Percentiles rank a stretch among this genome's conserved stretches.
Evolutionary conservation across 306 rosid genomes (phyloP).

Genomic region (Quercus dentata): DNA sequence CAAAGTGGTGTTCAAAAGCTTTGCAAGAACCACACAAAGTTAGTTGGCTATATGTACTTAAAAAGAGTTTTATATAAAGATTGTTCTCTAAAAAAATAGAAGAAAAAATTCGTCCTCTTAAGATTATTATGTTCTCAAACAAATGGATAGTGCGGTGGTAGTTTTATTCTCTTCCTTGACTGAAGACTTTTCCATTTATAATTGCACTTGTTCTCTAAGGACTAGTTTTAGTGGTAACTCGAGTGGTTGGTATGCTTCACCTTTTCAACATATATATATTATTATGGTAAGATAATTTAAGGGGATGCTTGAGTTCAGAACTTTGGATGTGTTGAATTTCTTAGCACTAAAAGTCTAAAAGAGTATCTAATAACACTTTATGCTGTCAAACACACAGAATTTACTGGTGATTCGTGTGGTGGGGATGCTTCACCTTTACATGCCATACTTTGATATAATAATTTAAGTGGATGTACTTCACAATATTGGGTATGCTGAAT

Average conservation of each 20-base stretch:
- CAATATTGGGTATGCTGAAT: too few relatives aligned
- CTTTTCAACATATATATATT: background rate
- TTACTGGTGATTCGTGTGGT: too few relatives aligned
- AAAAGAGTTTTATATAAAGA: too few relatives aligned
- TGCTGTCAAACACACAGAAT: too few relatives aligned
- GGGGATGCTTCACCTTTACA: too few relatives aligned
- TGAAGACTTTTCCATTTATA: background rate
- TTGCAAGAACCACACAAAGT: background rate
- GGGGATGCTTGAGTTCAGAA: background rate
- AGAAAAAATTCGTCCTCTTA: too few relatives aligned
- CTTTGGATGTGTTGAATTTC: background rate
- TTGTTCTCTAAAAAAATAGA: too few relatives aligned
- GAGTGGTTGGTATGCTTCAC: background rate
- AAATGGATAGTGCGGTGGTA: background rate
- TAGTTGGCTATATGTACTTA: background rate
- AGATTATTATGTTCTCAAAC: background rate
- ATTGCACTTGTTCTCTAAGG: background rate
- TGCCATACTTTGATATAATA: too few relatives aligned
- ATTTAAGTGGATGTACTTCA: too few relatives aligned
- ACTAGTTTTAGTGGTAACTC: background rate
- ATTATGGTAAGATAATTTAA: background rate
- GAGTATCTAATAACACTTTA: too few relatives aligned
- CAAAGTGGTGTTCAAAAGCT: background rate
- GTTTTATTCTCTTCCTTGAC: background rate
- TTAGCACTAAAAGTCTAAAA: too few relatives aligned